Evolutionary conservation across 2,329 filamentous ascomycete genomes (phyloP).

Genomic region (Fusarium musae): DNA sequence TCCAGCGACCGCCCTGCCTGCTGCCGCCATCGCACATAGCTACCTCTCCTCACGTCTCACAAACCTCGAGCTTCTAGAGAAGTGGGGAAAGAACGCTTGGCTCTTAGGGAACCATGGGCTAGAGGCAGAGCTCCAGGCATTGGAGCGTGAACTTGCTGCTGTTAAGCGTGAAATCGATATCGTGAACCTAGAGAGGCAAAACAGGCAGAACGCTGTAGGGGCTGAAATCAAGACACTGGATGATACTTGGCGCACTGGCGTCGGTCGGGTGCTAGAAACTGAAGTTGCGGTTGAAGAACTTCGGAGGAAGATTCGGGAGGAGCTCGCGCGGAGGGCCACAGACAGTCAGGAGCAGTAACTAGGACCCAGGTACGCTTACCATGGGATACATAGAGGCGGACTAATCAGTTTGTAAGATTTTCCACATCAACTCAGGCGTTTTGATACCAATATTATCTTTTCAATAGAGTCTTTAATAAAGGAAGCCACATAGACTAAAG

Average conservation of each 20-base stretch:
- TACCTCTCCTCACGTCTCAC: conserved; percentile 63
- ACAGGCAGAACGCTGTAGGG: conserved; percentile 74
- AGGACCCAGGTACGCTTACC: background rate
- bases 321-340: conserved; percentile 56
- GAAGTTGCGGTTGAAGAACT: conserved; percentile 84
- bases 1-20: conserved; percentile 73
- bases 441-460: conserved; percentile 22
- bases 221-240: conserved; percentile 81
- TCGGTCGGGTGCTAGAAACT: conserved; percentile 84
- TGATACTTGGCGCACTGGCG: conserved; percentile 80
- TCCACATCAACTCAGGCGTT: conserved; percentile 14
- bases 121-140: conserved; percentile 70
- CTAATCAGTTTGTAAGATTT: background rate
- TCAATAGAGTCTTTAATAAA: background rate
- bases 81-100: conserved; percentile 91
- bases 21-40: conserved; percentile 60
- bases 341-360: conserved; percentile 8
- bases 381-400: background rate
- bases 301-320: conserved; percentile 72
- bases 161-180: conserved; percentile 76
- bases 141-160: conserved; percentile 81
- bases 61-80: conserved; percentile 78
- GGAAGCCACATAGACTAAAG: background rate
- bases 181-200: conserved; percentile 76
- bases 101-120: conserved; percentile 83